phyloP scores from a whole-genome alignment of 2,329 filamentous ascomycete species.

The Scedosporium apiospermum region DNA sequence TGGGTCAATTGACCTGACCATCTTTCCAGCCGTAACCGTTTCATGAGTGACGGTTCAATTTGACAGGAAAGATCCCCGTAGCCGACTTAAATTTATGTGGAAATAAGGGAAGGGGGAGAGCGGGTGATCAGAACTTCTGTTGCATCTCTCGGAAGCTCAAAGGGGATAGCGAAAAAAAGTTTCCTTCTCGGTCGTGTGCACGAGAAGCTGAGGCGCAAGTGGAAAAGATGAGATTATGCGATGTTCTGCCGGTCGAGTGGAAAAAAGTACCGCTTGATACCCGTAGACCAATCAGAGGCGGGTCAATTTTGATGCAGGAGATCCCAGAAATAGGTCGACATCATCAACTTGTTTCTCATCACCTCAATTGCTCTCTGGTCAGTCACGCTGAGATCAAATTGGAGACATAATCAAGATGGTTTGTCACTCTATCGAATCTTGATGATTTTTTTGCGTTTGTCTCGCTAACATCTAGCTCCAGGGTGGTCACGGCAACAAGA shows the following conservation, averaged over 20 bases:
- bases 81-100: constrained; percentile 5
- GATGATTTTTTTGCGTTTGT: not conserved
- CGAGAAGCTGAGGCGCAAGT: not conserved
- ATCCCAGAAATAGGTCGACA: not conserved
- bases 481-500: constrained; percentile 50
- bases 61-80: not conserved
- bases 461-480: constrained; percentile 17
- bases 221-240: not conserved
- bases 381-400: not conserved
- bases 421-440: constrained; percentile 14
- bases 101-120: not conserved
- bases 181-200: constrained; percentile 3
- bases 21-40: constrained; percentile 10
- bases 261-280: not conserved
- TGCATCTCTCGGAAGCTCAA: not conserved
- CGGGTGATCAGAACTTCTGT: constrained; percentile 2
- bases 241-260: not conserved
- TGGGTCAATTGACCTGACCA: constrained; percentile 10
- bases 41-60: constrained; percentile 5
- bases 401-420: constrained; percentile 43
- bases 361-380: not conserved
- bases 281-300: constrained; percentile 1
- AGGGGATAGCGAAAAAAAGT: constrained; percentile 5
- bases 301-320: not conserved
- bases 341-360: not conserved